Percentiles rank a stretch among this genome's conserved stretches.
These are phyloP conservation scores for Flaveria sonorensis DNA, from an alignment of 129 eudicot genomes.

Conservation along the genomic window DNA sequence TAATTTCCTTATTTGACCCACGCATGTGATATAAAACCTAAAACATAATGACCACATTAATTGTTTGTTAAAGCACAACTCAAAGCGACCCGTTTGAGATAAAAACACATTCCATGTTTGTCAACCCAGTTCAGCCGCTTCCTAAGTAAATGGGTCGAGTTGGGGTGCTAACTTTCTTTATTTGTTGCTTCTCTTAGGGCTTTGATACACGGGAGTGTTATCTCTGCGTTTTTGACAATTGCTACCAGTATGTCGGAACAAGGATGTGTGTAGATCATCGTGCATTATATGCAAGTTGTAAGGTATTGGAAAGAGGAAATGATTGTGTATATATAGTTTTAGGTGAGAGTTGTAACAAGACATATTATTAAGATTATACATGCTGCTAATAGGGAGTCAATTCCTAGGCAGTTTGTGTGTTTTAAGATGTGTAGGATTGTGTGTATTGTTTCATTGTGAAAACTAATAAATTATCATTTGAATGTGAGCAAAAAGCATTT, in stretches of 20 bases:
- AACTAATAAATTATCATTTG: slow-evolving; percentile 30
- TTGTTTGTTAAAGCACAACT: neutral
- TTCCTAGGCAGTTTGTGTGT: slow-evolving; percentile 26
- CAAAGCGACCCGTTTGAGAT: neutral
- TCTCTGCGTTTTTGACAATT: slow-evolving; percentile 76
- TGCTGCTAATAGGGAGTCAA: slow-evolving; percentile 26
- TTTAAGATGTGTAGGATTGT: slow-evolving; percentile 21
- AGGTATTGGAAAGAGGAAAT: slow-evolving; percentile 1
- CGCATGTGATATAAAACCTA: neutral
- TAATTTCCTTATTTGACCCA: neutral
- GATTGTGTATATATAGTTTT: slow-evolving; percentile 26
- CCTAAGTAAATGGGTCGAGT: neutral
- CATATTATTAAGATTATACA: slow-evolving; percentile 20
- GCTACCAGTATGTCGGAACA: slow-evolving; percentile 93
- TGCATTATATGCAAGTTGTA: slow-evolving; percentile 6
- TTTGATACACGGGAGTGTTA: slow-evolving; percentile 83
- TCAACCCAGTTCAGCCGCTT: neutral
- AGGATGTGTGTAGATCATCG: slow-evolving; percentile 70
- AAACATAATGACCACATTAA: neutral
- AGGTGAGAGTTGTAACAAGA: slow-evolving; percentile 24
- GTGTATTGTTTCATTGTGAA: slow-evolving; percentile 28
- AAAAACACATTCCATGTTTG: neutral
- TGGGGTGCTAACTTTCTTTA: neutral
- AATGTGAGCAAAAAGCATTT: slow-evolving; percentile 16
- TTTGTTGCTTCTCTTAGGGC: slow-evolving; percentile 45